Percentiles rank a stretch among this genome's conserved stretches.
phyloP scores from a whole-genome alignment of 495 filamentous ascomycete species.

The Hamigera avellanea region DNA sequence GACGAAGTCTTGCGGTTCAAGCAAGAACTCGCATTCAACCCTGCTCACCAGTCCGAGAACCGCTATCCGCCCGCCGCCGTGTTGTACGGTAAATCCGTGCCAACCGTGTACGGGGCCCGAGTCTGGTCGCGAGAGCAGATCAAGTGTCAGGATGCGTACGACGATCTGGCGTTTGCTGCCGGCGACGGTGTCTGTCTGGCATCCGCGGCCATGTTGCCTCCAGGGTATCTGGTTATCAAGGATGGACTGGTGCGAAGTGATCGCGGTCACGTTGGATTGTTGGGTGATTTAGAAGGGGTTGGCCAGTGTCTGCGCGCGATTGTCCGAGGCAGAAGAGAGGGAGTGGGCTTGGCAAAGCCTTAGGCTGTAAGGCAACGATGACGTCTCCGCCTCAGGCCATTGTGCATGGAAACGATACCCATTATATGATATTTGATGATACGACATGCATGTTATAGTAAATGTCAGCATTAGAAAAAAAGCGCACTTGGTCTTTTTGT shows the following conservation, averaged over 20 bases:
- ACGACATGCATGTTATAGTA: too few species aligned
- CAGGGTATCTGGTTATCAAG: constrained; percentile 60
- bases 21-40: constrained; percentile 49
- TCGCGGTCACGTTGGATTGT: constrained; percentile 70
- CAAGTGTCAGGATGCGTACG: constrained; percentile 66
- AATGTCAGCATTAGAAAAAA: too few species aligned
- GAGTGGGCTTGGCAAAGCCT: constrained; percentile 45
- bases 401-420: too few species aligned
- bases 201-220: constrained; percentile 72
- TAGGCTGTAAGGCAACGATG: constrained; percentile 2
- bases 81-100: constrained; percentile 80
- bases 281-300: constrained; percentile 77
- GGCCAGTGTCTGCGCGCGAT: constrained; percentile 63
- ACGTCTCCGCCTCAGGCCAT: not conserved
- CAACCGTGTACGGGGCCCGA: constrained; percentile 70
- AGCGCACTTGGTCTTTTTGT: too few species aligned
- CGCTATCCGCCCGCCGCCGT: constrained; percentile 71
- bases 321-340: constrained; percentile 51
- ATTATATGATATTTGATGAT: too few species aligned
- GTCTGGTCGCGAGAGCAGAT: constrained; percentile 60
- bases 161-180: constrained; percentile 73
- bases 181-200: constrained; percentile 90
- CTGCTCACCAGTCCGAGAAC: constrained; percentile 48
- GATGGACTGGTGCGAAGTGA: constrained; percentile 69
- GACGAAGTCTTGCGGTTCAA: constrained; percentile 62